phyloP scores from a whole-genome alignment of 2,329 filamentous ascomycete genomes.

The Cladosporium sp. region DNA sequence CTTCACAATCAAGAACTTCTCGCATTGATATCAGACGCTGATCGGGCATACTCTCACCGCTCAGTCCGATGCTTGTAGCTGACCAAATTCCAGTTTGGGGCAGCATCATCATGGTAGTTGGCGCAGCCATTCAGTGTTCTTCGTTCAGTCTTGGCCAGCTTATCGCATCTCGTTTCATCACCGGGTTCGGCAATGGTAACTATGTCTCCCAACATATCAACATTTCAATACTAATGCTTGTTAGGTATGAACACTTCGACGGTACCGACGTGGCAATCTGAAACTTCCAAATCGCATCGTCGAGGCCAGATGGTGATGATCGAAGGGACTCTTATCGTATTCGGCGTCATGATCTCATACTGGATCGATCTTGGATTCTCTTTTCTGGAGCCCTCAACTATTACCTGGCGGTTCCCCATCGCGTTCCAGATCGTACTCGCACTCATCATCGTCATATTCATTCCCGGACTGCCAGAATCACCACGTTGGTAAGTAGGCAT shows the following conservation, averaged over 20 bases:
- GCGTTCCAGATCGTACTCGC: conserved; percentile 59
- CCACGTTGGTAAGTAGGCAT: conserved; percentile 52
- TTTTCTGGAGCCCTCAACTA: conserved; percentile 39
- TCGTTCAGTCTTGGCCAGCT: conserved; percentile 48
- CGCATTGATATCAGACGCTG: too few species aligned
- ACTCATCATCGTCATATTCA: conserved; percentile 50
- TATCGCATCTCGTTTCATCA: conserved; percentile 53
- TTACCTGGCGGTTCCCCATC: conserved; percentile 48
- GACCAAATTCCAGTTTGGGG: conserved; percentile 38
- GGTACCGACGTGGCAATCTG: conserved; percentile 54
- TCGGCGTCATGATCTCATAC: conserved; percentile 40
- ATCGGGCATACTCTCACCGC: not conserved
- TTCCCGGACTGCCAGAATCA: conserved; percentile 56
- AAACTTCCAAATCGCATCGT: conserved; percentile 53
- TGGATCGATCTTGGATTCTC: conserved; percentile 53
- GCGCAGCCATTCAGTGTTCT: conserved; percentile 50
- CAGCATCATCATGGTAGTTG: conserved; percentile 54
- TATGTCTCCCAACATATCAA: conserved; percentile 34
- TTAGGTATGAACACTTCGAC: conserved; percentile 52
- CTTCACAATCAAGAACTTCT: too few species aligned
- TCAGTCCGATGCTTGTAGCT: not conserved
- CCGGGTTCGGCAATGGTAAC: conserved; percentile 55
- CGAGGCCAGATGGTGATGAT: conserved; percentile 56
- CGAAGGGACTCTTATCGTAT: conserved; percentile 50
- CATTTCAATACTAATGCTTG: conserved; percentile 42